These are phyloP conservation scores for Sphaerulina vaccinii DNA, from an alignment of 2,329 filamentous ascomycete species.

Conservation along the genomic window DNA sequence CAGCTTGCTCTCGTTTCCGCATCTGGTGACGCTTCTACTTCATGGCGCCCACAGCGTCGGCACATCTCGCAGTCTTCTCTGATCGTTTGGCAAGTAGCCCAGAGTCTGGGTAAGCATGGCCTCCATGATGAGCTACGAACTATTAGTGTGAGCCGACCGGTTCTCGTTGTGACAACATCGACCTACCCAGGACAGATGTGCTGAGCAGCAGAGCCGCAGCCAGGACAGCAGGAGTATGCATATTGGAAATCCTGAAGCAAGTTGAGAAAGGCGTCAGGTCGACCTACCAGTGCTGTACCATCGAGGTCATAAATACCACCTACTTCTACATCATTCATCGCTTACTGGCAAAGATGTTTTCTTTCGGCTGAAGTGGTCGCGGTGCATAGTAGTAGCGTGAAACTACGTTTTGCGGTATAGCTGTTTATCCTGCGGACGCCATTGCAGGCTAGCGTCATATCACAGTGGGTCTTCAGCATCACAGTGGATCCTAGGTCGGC, in stretches of 20 bases:
- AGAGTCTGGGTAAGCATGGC: background rate
- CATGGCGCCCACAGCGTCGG: slow-evolving; percentile 14
- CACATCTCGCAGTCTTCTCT: slow-evolving; percentile 12
- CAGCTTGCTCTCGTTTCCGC: slow-evolving; percentile 7
- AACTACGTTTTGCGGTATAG: background rate
- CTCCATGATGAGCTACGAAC: slow-evolving; percentile 2
- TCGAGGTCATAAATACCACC: background rate
- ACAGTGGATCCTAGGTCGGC: background rate
- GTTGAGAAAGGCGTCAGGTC: background rate
- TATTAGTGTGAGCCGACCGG: background rate
- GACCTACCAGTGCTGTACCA: background rate
- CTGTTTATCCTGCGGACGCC: background rate
- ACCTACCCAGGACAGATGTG: slow-evolving; percentile 1
- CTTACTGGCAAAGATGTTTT: background rate
- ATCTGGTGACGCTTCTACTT: slow-evolving; percentile 14
- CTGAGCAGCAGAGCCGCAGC: background rate
- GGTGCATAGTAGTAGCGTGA: background rate
- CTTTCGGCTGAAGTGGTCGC: background rate
- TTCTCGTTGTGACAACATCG: background rate
- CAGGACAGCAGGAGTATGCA: background rate
- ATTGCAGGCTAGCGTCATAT: background rate
- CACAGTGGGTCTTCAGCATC: background rate
- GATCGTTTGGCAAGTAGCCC: slow-evolving; percentile 2
- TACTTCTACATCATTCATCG: background rate
- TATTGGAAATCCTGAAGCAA: background rate